phyloP scores from a whole-genome alignment of 164 flowering plant genomes.

The Nymphaea thermarum region DNA sequence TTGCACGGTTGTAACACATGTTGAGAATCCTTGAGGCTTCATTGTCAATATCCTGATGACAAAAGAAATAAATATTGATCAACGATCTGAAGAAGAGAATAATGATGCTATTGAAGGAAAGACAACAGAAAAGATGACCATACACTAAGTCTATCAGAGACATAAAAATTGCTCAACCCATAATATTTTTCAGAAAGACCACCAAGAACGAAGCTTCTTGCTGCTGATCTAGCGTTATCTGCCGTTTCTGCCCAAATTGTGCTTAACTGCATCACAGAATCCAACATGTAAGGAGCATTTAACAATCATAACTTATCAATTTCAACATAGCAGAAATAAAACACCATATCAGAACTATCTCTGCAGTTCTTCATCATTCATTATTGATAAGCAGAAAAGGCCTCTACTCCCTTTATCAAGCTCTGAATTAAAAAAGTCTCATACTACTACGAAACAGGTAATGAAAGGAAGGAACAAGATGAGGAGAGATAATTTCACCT shows the following conservation, averaged over 20 bases:
- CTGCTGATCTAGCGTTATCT: slow-evolving; percentile 86
- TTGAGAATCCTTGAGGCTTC: slow-evolving; percentile 62
- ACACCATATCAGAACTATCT: not conserved
- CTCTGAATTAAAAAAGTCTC: too few species aligned
- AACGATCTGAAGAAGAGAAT: too few species aligned
- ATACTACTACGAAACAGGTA: too few species aligned
- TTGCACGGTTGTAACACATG: slow-evolving; percentile 63
- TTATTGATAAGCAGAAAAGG: not conserved
- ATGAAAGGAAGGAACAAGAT: not conserved
- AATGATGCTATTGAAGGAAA: not conserved
- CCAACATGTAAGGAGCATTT: not conserved
- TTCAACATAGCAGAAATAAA: not conserved
- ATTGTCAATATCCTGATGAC: slow-evolving; percentile 63
- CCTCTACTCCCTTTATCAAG: too few species aligned
- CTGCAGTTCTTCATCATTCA: not conserved
- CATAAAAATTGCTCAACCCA: slow-evolving; percentile 75
- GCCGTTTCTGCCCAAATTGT: slow-evolving; percentile 96
- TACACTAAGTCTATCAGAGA: slow-evolving; percentile 64
- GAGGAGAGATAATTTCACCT: slow-evolving; percentile 31
- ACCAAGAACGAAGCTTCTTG: slow-evolving; percentile 68
- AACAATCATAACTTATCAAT: not conserved
- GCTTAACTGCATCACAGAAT: slow-evolving; percentile 49
- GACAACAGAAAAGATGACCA: slow-evolving; percentile 3
- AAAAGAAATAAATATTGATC: not conserved
- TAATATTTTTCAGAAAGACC: slow-evolving; percentile 83